phyloP scores from a whole-genome alignment of 192 early-diverging fungal genomes.

The Podila clonocystis region DNA sequence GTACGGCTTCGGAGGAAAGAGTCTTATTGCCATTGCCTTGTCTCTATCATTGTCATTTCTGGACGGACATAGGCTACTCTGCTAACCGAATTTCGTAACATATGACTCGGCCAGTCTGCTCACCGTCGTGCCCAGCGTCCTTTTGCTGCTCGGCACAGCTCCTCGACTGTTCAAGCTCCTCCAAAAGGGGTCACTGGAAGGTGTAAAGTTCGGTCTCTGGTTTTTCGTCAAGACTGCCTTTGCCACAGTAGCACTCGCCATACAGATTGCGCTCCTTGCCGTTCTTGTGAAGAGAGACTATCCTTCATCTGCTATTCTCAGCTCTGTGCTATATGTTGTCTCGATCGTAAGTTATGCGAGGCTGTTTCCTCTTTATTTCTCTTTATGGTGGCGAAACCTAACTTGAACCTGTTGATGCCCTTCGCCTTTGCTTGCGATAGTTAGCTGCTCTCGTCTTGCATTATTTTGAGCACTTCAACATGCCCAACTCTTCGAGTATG shows the following conservation, averaged over 20 bases:
- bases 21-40: conserved; percentile 9
- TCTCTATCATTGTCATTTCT: not conserved
- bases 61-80: conserved; percentile 2
- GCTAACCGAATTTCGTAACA: conserved; percentile 6
- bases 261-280: conserved; percentile 6
- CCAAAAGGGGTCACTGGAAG: conserved; percentile 3
- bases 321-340: conserved; percentile 4
- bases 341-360: conserved; percentile 5
- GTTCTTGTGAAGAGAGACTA: conserved; percentile 8
- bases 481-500: conserved; percentile 48
- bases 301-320: conserved; percentile 6
- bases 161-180: conserved; percentile 7
- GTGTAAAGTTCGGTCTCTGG: conserved; percentile 6
- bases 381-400: conserved; percentile 8
- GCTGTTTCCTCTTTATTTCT: conserved; percentile 2
- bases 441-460: conserved; percentile 11
- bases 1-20: conserved; percentile 1
- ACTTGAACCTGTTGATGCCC: conserved; percentile 6
- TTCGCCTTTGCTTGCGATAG: conserved; percentile 14
- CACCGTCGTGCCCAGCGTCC: conserved; percentile 4
- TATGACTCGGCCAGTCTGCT: conserved; percentile 6
- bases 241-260: conserved; percentile 6
- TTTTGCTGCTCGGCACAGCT: conserved; percentile 7
- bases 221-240: conserved; percentile 6
- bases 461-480: conserved; percentile 43